Conservation (phyloP, 2,329 filamentous ascomycete genomes). For the Ilyonectria mors-panacis region DNA sequence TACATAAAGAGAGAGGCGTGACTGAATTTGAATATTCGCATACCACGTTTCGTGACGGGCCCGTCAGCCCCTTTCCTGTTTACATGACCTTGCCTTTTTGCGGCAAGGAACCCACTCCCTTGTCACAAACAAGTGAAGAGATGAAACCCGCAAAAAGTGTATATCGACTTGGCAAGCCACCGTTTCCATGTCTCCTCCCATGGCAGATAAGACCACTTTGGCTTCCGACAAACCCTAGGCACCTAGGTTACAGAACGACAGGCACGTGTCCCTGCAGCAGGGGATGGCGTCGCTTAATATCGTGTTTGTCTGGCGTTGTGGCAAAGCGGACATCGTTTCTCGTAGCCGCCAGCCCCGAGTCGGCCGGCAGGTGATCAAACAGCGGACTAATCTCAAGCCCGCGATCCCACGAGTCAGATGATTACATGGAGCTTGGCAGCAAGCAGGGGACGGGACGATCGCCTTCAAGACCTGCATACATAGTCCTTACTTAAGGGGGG, state of each 20-base stretch:
- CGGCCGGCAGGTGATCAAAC: constrained; percentile 15
- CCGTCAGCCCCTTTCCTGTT: background rate
- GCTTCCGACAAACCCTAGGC: background rate
- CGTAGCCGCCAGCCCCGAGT: constrained; percentile 1
- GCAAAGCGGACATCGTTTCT: constrained; percentile 4
- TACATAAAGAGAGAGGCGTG: constrained; percentile 12
- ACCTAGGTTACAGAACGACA: background rate
- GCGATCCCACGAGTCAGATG: constrained; percentile 13
- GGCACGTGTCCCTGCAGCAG: background rate
- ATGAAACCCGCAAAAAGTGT: background rate
- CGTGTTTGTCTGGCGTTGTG: background rate
- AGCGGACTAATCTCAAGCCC: background rate
- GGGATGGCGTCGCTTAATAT: background rate
- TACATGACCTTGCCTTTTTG: background rate
- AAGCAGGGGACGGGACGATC: constrained; percentile 4
- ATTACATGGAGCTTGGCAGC: background rate
- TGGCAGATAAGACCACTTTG: background rate
- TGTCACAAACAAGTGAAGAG: background rate
- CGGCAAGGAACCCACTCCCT: background rate
- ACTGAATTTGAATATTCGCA: background rate
- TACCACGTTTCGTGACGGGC: background rate
- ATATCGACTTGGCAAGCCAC: background rate
- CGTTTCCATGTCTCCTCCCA: background rate
- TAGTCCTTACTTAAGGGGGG: background rate
- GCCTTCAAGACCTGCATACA: background rate